Evolutionary conservation across 1,284 basidiomycete species (phyloP), one percentile per base, ranked within the genome.

Genomic region (Golubevia pallescens): DNA sequence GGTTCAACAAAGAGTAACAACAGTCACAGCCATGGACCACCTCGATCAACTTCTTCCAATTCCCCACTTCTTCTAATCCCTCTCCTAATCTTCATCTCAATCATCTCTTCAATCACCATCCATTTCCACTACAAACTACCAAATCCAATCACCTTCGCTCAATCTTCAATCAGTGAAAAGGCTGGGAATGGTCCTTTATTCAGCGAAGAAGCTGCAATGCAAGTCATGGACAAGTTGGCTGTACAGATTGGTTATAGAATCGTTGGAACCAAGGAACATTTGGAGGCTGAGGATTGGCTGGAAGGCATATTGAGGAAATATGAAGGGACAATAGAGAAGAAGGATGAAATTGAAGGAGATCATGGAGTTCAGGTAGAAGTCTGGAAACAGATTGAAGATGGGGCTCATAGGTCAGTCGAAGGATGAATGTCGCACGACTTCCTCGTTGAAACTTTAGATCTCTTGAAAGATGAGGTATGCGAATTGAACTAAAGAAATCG

Each of bases 181-280:
- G 54, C 62, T 2, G 61, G 64, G 58, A 8, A 16, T 28, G 42
- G 57, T 7, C 48, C 66, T 19, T 66, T 69, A 53, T 85, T 85
- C 52, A 73, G 70, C 19, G 83, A 85, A 61, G 75, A 67, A 58
- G 77, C 77, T 52, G 75, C 80, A 0, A 67, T 82, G 28, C 63
- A 70, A 5, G 71, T 80, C 52, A 83, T 85, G 67, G 69, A 76
- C 42, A 69, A 81, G 63, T 76, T 85, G 48, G 68, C 73, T 1
- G 75, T 76, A 53, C 77, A 72, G 52, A 70, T 85, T 42, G 83
- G 83, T 20, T 85, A 81, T 63, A 72, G 83, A 24, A 80, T 85
- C 34, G 83, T 85, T 21, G 83, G 83, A 1, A 85, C 83, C 5
- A 71, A 72, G 62, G 62, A 81, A 68, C 83, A 85, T 57, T 59